These are phyloP conservation scores for Pseudogymnoascus sp. DNA, from an alignment of 2,329 filamentous ascomycete genomes.

Conservation along the genomic window DNA sequence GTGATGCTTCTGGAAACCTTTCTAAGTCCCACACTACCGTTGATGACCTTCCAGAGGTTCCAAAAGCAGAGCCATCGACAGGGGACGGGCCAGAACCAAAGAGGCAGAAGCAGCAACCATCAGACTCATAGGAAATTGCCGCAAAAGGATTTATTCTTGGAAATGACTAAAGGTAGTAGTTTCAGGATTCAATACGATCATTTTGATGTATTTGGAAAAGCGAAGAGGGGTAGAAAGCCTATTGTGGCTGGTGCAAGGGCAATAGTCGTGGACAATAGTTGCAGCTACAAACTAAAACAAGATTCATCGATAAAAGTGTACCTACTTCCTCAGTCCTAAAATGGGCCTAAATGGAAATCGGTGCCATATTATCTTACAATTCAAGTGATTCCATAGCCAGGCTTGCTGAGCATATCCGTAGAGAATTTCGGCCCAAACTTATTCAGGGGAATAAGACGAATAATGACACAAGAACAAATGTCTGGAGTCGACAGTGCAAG, in stretches of 20 bases:
- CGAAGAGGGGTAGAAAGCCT: neutral
- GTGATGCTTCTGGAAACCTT: slow-evolving; percentile 4
- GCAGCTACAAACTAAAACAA: neutral
- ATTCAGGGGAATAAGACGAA: too few species aligned
- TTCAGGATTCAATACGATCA: neutral
- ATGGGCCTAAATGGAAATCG: neutral
- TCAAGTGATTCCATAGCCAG: neutral
- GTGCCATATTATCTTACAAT: neutral
- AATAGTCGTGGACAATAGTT: neutral
- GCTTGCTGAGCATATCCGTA: too few species aligned
- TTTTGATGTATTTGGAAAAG: neutral
- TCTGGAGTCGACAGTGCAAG: too few species aligned
- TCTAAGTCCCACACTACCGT: slow-evolving; percentile 20
- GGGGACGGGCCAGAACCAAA: slow-evolving; percentile 26
- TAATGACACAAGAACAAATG: too few species aligned
- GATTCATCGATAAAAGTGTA: neutral
- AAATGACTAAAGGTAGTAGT: neutral
- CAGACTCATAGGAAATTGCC: neutral
- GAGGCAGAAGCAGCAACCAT: slow-evolving; percentile 26
- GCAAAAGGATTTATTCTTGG: neutral
- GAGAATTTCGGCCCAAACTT: too few species aligned
- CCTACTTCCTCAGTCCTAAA: neutral
- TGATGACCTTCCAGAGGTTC: slow-evolving; percentile 31
- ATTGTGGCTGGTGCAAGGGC: neutral
- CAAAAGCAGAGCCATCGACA: slow-evolving; percentile 27